Evolutionary conservation across 257 asterid species (phyloP).

Genomic region (Sherardia arvensis): DNA sequence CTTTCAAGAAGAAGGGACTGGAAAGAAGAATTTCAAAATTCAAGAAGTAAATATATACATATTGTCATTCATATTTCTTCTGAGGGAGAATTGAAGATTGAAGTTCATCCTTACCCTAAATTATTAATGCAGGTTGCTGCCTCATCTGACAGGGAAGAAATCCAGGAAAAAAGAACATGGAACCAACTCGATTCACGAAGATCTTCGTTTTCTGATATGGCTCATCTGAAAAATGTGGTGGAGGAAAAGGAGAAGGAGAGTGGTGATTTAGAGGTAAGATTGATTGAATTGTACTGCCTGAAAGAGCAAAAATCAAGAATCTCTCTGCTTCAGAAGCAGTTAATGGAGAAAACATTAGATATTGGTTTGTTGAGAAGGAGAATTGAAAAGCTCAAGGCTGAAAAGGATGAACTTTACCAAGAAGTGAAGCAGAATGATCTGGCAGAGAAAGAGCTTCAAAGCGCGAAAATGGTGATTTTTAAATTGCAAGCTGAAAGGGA

Average conservation of each 20-base stretch:
- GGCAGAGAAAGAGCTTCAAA: conserved; percentile 6
- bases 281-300: conserved; percentile 8
- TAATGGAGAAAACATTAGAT: conserved; percentile 8
- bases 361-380: not conserved
- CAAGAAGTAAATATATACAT: not conserved
- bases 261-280: conserved; percentile 4
- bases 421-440: conserved; percentile 10
- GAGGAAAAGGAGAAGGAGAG: conserved; percentile 7
- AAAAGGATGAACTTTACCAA: conserved; percentile 1
- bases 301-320: conserved; percentile 14
- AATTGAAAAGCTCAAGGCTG: not conserved
- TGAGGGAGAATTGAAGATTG: not conserved
- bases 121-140: conserved; percentile 11
- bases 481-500: conserved; percentile 7
- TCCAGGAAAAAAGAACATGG: not conserved
- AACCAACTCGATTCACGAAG: not conserved
- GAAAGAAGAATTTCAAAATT: conserved; percentile 2
- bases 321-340: conserved; percentile 3
- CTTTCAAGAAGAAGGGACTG: not conserved
- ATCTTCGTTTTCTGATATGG: conserved; percentile 3
- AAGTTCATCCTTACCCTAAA: too few species aligned
- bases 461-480: not conserved
- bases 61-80: not conserved
- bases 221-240: conserved; percentile 3
- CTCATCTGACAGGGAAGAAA: conserved; percentile 4